Evolutionary conservation across 225 moss, liverwort and hornwort genomes (phyloP), one percentile per base, ranked within the genome.

Genomic region (Pseudoscleropodium purum): DNA sequence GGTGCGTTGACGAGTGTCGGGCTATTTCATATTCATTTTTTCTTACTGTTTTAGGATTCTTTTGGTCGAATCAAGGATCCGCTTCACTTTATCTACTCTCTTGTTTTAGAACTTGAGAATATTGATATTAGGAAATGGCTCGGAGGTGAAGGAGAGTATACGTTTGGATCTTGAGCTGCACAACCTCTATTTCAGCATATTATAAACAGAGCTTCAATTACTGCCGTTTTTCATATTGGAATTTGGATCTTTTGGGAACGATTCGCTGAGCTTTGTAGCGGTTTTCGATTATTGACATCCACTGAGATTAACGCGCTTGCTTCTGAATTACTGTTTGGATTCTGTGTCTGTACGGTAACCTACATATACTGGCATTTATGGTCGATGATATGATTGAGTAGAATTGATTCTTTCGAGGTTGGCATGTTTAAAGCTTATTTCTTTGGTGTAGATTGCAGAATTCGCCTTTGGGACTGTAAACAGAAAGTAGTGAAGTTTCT

Each of bases 391-490:
- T 77, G 61, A 18, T 23, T 63, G 45, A 29, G 45, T 49, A 81
- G 60, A 81, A 49, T 66, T 81, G 16, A 20, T 60, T 29, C 41
- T 43, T 88, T 73, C 37, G 78, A 54, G 20, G 17, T 45, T 33
- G 43, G 36, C 29, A 56, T n/a, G 27, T 24, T 75, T 52, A 79
- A 43, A 52, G 10, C 37, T 75, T 59, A 12, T 84, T 37, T 75
- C 49, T 89, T 84, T 73, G 45, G 51, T 95, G 89, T 93, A 95
- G 94, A 86, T 91, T 64, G 89, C 90, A 73, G 83, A 72, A 83
- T 91, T 94, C 33, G 91, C 75, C 89, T 89, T 89, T 92, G 89
- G 88, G 72, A 93, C 73, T 93, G 88, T 83, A 89, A 70, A 66
- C 81, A 10, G 92, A 92, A 80, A 92, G 85, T 85, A 76, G 63